phyloP scores from a whole-genome alignment of 345 rosid genomes.

The Ailanthus altissimus region DNA sequence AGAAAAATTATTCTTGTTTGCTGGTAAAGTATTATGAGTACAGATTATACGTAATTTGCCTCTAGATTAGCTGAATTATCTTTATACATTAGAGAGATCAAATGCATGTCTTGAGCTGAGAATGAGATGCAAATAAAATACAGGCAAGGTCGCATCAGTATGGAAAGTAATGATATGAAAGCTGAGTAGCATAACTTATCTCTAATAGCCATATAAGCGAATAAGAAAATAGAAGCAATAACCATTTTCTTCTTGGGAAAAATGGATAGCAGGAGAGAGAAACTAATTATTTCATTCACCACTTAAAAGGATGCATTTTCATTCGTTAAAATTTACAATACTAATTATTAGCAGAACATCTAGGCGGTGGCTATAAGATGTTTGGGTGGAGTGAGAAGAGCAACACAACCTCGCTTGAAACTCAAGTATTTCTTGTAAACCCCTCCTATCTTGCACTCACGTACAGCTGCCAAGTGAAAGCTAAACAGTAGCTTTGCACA shows the following conservation, averaged over 20 bases:
- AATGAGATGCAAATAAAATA: too few relatives aligned
- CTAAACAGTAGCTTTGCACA: slow-evolving; percentile 66
- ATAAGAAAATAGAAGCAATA: not conserved
- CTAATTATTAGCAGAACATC: too few relatives aligned
- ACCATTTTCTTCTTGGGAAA: too few relatives aligned
- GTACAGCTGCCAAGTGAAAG: slow-evolving; percentile 51
- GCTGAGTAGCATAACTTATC: not conserved
- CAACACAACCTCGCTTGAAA: slow-evolving; percentile 50
- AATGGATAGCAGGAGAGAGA: too few relatives aligned
- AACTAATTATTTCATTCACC: too few relatives aligned
- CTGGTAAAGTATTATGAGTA: not conserved
- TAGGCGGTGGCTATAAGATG: slow-evolving; percentile 19
- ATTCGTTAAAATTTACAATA: too few relatives aligned
- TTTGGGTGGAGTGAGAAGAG: slow-evolving; percentile 62
- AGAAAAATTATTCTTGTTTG: not conserved
- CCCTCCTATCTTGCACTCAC: slow-evolving; percentile 43
- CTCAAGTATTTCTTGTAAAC: slow-evolving; percentile 57
- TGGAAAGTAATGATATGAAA: not conserved
- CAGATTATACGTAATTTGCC: not conserved
- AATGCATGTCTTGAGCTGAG: too few relatives aligned
- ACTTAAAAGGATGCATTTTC: too few relatives aligned
- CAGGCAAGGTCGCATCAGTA: too few relatives aligned
- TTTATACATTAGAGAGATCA: too few relatives aligned
- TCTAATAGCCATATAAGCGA: not conserved
- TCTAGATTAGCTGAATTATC: too few relatives aligned